Evolutionary conservation across 1,139 yeast genomes (phyloP), one percentile per base, ranked within the genome.

Genomic region (Saccharomyces hybrid): DNA sequence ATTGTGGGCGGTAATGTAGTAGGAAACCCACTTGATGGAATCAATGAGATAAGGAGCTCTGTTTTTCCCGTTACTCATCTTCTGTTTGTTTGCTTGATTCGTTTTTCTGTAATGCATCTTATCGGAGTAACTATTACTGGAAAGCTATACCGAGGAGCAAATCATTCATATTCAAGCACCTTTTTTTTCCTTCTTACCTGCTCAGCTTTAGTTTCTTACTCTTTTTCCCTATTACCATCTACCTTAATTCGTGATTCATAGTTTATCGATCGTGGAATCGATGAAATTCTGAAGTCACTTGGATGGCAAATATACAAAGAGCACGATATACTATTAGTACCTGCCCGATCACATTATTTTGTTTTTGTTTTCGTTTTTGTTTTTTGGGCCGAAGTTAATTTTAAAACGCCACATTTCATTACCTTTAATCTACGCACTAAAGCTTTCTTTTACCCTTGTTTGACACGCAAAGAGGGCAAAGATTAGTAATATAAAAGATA

Each of bases 21-120:
- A 16, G 19, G 19, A 19, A 38, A 19, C 25, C 44, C 44, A 19
- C 44, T 38, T 8, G 44, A 19, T 34, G 9, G 11, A 38, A 9
- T 38, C 44, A 38, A 38, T 38, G 44, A 38, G 44, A 38, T 38
- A 38, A 38, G 44, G 44, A 38, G 25, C 44, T 9, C 44, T 38
- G 19, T 38, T 16, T 38, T 38, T 16, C 44, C n/a, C 44, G 44
- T 38, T 38, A 38, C 44, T 38, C 44, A 9, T 38, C n/a, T 38
- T 19, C 23, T 19, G 23, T 38, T 38, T 9, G 25, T 38, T 38
- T 38, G 44, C 9, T 38, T 38, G 25, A 2, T 38, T 38, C n/a
- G n/a, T 38, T 13, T 38, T 9, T 13, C 25, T 38, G n/a, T 9
- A 38, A 19, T 38, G 26, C 3, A 38, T 38, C 44, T 38, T 38